Conservation (phyloP, 2,329 filamentous ascomycete species). For the Aspergillus ochraceus region DNA sequence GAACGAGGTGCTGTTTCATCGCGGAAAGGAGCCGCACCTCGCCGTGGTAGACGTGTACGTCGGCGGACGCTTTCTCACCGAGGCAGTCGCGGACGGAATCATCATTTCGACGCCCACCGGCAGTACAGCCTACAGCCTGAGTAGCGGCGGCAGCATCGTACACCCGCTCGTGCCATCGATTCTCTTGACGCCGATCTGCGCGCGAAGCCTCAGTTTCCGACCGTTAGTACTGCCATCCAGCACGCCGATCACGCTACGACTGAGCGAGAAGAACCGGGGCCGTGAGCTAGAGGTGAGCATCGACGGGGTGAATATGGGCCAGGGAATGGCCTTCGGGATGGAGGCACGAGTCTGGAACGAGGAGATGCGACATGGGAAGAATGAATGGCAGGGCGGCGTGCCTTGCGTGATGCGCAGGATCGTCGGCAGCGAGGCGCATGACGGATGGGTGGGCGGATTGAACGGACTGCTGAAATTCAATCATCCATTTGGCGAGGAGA, state of each 20-base stretch:
- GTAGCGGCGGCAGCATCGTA: conserved; percentile 86
- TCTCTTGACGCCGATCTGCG: conserved; percentile 90
- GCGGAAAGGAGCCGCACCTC: conserved; percentile 84
- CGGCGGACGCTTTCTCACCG: conserved; percentile 84
- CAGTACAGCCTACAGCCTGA: conserved; percentile 93
- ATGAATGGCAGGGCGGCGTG: conserved; percentile 73
- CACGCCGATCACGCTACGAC: conserved; percentile 75
- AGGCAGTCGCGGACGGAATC: conserved; percentile 93
- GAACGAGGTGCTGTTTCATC: conserved; percentile 93
- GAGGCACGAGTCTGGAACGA: conserved; percentile 90
- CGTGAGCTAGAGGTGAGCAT: conserved; percentile 77
- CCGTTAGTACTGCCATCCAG: conserved; percentile 86
- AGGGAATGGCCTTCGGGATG: conserved; percentile 70
- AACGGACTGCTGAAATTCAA: conserved; percentile 97
- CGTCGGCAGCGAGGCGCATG: conserved; percentile 61
- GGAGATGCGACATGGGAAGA: conserved; percentile 59
- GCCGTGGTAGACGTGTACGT: conserved; percentile 90
- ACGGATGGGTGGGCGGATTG: conserved; percentile 94
- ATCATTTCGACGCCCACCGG: conserved; percentile 92
- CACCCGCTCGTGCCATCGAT: conserved; percentile 88
- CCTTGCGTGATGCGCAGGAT: conserved; percentile 79
- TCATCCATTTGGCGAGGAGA: conserved; percentile 81
- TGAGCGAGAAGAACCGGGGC: conserved; percentile 78
- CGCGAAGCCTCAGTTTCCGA: conserved; percentile 86
- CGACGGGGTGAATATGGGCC: conserved; percentile 67